Evolutionary conservation across 164 flowering plant genomes (phyloP).

Genomic region (Piper betle): DNA sequence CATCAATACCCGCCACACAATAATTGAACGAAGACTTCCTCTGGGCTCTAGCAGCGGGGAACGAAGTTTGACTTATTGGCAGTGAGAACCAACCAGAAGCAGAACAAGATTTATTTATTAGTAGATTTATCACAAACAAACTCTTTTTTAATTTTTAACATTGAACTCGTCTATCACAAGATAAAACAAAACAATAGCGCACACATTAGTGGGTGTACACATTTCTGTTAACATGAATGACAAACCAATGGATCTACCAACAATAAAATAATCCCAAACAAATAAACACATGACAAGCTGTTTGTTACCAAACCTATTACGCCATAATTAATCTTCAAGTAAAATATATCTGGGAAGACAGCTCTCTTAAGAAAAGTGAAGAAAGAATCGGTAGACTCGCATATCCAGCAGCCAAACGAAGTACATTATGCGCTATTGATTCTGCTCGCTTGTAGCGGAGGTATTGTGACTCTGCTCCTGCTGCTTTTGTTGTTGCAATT

Average conservation of each 20-base stretch:
- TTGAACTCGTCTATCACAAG: not conserved
- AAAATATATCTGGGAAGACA: not conserved
- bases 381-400: not conserved
- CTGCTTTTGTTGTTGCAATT: constrained; percentile 15
- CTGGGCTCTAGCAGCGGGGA: too few relatives aligned
- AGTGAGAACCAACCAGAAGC: too few relatives aligned
- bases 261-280: too few relatives aligned
- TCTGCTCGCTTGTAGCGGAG: constrained; percentile 5
- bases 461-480: not conserved
- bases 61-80: too few relatives aligned
- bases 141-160: too few relatives aligned
- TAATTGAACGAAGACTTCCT: too few relatives aligned
- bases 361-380: not conserved
- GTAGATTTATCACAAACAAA: not conserved
- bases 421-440: too few relatives aligned
- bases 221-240: not conserved
- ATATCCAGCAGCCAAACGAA: too few relatives aligned
- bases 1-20: too few relatives aligned
- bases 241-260: not conserved
- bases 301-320: not conserved
- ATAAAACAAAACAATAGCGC: too few relatives aligned
- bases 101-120: too few relatives aligned
- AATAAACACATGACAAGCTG: not conserved
- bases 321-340: not conserved
- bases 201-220: not conserved